These are phyloP conservation scores for Exophiala sp. DNA, from an alignment of 2,329 filamentous ascomycete species.

Conservation along the genomic window DNA sequence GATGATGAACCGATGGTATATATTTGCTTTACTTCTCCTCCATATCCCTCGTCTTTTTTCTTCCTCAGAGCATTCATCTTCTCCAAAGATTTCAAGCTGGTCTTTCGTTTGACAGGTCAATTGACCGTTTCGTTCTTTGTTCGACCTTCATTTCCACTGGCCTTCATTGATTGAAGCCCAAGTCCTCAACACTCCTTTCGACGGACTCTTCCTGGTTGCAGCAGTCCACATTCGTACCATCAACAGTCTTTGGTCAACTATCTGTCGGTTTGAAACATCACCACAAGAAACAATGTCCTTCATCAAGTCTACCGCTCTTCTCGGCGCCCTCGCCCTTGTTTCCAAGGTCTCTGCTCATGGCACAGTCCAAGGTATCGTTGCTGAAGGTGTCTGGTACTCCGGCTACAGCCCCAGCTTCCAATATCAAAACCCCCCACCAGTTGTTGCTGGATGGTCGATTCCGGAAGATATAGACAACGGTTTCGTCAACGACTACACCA, in stretches of 20 bases:
- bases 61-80: slow-evolving; percentile 11
- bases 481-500: slow-evolving; percentile 47
- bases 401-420: slow-evolving; percentile 40
- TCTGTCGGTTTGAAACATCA: not conserved
- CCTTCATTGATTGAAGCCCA: slow-evolving; percentile 25
- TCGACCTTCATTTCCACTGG: slow-evolving; percentile 19
- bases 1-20: slow-evolving; percentile 4
- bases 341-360: slow-evolving; percentile 38
- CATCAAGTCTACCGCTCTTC: slow-evolving; percentile 11
- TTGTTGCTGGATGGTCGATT: slow-evolving; percentile 51
- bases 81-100: slow-evolving; percentile 17
- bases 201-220: slow-evolving; percentile 7
- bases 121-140: slow-evolving; percentile 19
- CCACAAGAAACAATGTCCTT: slow-evolving; percentile 12
- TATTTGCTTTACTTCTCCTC: not conserved
- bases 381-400: slow-evolving; percentile 34
- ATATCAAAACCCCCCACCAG: slow-evolving; percentile 36
- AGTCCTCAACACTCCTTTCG: slow-evolving; percentile 9
- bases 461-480: slow-evolving; percentile 47
- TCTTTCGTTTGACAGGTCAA: slow-evolving; percentile 22
- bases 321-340: slow-evolving; percentile 31
- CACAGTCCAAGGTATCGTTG: slow-evolving; percentile 35
- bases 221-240: not conserved
- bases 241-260: not conserved
- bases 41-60: not conserved